Conservation (phyloP, 129 eudicot genomes). For the Tagetes patula region DNA sequence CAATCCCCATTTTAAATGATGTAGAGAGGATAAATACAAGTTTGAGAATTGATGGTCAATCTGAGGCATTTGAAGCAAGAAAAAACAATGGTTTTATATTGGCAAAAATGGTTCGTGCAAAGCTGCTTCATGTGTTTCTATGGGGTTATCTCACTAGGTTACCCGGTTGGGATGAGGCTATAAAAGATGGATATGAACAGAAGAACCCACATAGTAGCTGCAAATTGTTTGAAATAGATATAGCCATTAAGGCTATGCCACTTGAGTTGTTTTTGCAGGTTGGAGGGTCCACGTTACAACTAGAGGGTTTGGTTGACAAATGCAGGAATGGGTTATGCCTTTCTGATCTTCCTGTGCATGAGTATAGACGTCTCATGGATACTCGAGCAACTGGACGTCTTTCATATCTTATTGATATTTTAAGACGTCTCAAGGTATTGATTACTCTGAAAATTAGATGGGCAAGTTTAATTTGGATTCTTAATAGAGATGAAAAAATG, state of each 20-base stretch:
- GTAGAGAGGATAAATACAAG: slow-evolving; percentile 55
- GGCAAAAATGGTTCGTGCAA: slow-evolving; percentile 85
- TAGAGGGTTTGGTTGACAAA: slow-evolving; percentile 68
- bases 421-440: slow-evolving; percentile 75
- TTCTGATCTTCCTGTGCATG: slow-evolving; percentile 67
- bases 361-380: slow-evolving; percentile 65
- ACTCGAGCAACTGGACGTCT: slow-evolving; percentile 73
- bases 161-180: slow-evolving; percentile 58
- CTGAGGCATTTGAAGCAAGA: slow-evolving; percentile 56
- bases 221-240: slow-evolving; percentile 51
- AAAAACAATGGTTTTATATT: slow-evolving; percentile 79
- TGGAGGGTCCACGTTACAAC: slow-evolving; percentile 62
- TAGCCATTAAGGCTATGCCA: slow-evolving; percentile 80
- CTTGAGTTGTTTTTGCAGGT: slow-evolving; percentile 87
- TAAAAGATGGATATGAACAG: slow-evolving; percentile 44
- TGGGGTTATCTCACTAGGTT: slow-evolving; percentile 65
- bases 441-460: slow-evolving; percentile 19
- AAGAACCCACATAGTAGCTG: slow-evolving; percentile 73
- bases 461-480: slow-evolving; percentile 2
- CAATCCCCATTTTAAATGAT: slow-evolving; percentile 54
- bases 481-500: background rate
- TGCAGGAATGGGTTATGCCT: slow-evolving; percentile 69
- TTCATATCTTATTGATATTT: slow-evolving; percentile 66
- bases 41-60: slow-evolving; percentile 35
- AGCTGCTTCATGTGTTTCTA: slow-evolving; percentile 67